These are phyloP conservation scores for Microdochium bolleyi DNA, from an alignment of 2,329 filamentous ascomycete species.

Conservation along the genomic window DNA sequence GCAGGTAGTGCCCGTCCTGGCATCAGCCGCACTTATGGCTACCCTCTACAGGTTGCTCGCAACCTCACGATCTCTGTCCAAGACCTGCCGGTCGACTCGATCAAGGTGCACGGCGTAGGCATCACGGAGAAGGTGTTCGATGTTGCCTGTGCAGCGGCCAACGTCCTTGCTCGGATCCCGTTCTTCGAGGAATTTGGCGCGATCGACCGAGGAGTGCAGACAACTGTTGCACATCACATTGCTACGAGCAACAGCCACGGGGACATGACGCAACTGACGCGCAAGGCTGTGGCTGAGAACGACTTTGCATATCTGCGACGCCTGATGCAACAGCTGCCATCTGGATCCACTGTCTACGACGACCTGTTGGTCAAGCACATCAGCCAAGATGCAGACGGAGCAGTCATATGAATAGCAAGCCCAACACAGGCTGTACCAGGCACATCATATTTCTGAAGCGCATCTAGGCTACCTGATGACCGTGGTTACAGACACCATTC, in stretches of 20 bases:
- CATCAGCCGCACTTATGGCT: conserved; percentile 29
- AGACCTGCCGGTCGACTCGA: conserved; percentile 26
- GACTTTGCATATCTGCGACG: conserved; percentile 27
- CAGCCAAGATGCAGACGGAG: conserved; percentile 2
- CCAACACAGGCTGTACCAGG: too few relatives aligned
- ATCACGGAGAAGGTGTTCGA: conserved; percentile 39
- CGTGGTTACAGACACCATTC: background rate
- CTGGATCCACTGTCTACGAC: conserved; percentile 27
- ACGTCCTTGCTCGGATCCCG: conserved; percentile 34
- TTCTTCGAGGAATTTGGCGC: conserved; percentile 10
- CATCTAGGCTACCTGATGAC: background rate
- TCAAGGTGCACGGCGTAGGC: conserved; percentile 34
- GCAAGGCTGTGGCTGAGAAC: conserved; percentile 21
- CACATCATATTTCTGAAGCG: too few relatives aligned
- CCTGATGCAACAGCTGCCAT: conserved; percentile 28
- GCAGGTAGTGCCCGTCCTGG: background rate
- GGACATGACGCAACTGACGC: conserved; percentile 1
- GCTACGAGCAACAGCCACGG: background rate
- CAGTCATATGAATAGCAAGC: conserved; percentile 18
- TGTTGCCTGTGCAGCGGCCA: conserved; percentile 33
- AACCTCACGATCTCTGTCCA: conserved; percentile 28
- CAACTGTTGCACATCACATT: background rate
- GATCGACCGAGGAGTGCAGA: background rate
- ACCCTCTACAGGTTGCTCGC: conserved; percentile 32
- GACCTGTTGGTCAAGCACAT: conserved; percentile 28